These are phyloP conservation scores for Phaeosphaeriaceae sp. DNA, from an alignment of 2,329 filamentous ascomycete genomes.

Conservation along the genomic window DNA sequence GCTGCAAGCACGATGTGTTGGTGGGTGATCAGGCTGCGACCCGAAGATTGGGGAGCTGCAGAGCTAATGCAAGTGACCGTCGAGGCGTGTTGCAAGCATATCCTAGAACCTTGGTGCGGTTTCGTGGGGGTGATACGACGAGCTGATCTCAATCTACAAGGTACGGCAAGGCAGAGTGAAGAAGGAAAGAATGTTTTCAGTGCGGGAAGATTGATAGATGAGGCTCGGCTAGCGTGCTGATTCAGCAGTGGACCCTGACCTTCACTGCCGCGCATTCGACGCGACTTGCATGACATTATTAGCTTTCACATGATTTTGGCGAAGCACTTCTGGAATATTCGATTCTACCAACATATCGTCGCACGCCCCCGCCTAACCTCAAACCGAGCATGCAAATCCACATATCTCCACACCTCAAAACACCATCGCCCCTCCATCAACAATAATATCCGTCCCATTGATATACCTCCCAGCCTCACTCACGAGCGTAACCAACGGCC, in stretches of 20 bases:
- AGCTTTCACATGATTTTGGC: too few relatives aligned
- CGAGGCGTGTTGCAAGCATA: not conserved
- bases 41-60: not conserved
- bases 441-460: conserved; percentile 71
- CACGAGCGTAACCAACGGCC: conserved; percentile 67
- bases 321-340: too few relatives aligned
- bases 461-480: conserved; percentile 72
- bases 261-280: not conserved
- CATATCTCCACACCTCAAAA: too few relatives aligned
- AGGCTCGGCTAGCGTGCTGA: not conserved
- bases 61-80: not conserved
- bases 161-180: not conserved
- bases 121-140: not conserved
- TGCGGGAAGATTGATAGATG: not conserved
- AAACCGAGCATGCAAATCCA: too few relatives aligned
- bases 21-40: not conserved
- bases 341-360: too few relatives aligned
- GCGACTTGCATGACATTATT: not conserved
- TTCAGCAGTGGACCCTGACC: not conserved
- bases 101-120: not conserved
- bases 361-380: too few relatives aligned
- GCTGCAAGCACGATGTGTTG: conserved; percentile 14
- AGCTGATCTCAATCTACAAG: not conserved
- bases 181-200: not conserved
- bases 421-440: conserved; percentile 62